Percentiles rank a stretch among this genome's conserved stretches.
Evolutionary conservation across 257 asterid genomes (phyloP).

Genomic region (Agastache rugosa): DNA sequence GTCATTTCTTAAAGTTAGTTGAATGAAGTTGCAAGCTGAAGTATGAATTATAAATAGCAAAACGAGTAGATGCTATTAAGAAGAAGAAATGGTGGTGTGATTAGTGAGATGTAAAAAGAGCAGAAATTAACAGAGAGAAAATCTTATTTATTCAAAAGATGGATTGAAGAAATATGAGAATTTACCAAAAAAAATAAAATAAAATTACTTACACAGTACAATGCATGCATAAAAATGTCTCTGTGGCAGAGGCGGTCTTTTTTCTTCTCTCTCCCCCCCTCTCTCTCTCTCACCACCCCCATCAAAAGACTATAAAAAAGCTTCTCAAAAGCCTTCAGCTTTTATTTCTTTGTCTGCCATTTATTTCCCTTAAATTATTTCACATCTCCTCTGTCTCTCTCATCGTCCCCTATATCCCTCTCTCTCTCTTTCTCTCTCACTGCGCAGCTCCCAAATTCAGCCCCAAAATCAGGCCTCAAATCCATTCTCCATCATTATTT

Average conservation of each 20-base stretch:
- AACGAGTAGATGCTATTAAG: no score
- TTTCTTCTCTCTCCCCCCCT: conserved; percentile 55
- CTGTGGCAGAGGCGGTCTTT: conserved; percentile 30
- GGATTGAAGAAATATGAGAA: no score
- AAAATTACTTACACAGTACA: conserved; percentile 14
- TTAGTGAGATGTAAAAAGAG: no score
- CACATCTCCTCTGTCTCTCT: conserved; percentile 47
- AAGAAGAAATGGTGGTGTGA: no score
- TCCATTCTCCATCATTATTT: conserved; percentile 38
- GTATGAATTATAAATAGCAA: no score
- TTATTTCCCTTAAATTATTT: conserved; percentile 55
- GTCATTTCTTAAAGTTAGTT: not conserved
- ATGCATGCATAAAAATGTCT: conserved; percentile 46
- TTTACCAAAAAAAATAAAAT: not conserved
- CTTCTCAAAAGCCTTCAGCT: conserved; percentile 62
- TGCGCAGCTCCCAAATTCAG: conserved; percentile 25
- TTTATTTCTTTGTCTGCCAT: conserved; percentile 89
- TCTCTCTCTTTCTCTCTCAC: conserved; percentile 17
- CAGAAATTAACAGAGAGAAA: no score
- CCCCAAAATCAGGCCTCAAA: conserved; percentile 46
- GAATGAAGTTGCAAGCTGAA: no score
- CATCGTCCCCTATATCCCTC: conserved; percentile 4
- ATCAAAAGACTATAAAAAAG: conserved; percentile 57
- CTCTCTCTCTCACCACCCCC: conserved; percentile 52
- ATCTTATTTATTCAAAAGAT: no score